Evolutionary conservation across 768 basidiomycete genomes (phyloP).

Genomic region (Phaeotremella skinneri): DNA sequence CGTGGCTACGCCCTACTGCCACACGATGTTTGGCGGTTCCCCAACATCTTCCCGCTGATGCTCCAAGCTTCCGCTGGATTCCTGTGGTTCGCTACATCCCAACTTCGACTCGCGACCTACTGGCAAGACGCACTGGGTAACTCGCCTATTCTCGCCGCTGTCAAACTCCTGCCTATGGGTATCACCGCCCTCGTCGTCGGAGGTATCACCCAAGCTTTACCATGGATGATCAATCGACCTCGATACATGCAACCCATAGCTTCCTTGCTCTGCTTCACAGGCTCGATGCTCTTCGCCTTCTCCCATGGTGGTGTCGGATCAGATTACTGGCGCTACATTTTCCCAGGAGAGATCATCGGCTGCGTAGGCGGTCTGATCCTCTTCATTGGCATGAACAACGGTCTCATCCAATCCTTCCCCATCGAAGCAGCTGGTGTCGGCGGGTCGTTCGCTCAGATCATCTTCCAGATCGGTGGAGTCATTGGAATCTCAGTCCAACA

Average conservation of each 20-base stretch:
- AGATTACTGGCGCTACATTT: conserved; percentile 46
- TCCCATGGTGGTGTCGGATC: conserved; percentile 35
- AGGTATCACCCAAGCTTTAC: conserved; percentile 32
- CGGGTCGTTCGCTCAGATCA: conserved; percentile 43
- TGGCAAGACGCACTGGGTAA: conserved; percentile 39
- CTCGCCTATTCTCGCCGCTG: conserved; percentile 43
- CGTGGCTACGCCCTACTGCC: conserved; percentile 41
- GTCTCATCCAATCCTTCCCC: conserved; percentile 33
- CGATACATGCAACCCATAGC: conserved; percentile 39
- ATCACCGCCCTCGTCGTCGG: conserved; percentile 44
- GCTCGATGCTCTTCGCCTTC: conserved; percentile 43
- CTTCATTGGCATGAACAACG: conserved; percentile 41
- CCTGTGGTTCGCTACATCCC: conserved; percentile 45
- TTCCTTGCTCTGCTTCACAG: conserved; percentile 36
- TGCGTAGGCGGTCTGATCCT: conserved; percentile 43
- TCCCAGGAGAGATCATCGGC: conserved; percentile 40
- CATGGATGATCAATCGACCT: conserved; percentile 42
- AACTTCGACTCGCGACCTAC: conserved; percentile 46
- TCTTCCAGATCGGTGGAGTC: conserved; percentile 45
- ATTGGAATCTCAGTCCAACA: conserved; percentile 45
- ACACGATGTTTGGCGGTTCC: conserved; percentile 40
- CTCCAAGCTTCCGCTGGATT: conserved; percentile 42
- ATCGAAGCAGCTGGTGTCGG: conserved; percentile 40
- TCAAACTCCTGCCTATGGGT: conserved; percentile 46
- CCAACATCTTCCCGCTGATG: conserved; percentile 45